Evolutionary conservation across 176 grass and related monocot species (phyloP).

Genomic region (Themeda triandra): DNA sequence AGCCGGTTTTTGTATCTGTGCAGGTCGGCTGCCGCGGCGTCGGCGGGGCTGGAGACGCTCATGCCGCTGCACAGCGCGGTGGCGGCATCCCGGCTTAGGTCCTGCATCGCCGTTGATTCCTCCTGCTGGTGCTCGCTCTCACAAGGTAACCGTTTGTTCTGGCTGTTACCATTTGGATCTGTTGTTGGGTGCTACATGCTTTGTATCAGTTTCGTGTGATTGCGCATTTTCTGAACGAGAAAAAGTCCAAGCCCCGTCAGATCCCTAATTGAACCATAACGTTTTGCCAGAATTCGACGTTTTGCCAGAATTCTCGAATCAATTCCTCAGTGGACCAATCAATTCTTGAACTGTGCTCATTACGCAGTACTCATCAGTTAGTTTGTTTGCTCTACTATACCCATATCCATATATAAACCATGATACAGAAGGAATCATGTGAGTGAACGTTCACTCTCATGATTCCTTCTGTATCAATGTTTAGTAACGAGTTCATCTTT

Average conservation of each 20-base stretch:
- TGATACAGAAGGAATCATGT: neutral
- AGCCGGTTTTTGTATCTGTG: neutral
- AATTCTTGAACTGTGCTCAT: neutral
- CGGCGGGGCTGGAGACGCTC: conserved; percentile 33
- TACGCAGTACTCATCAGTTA: neutral
- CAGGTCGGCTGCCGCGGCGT: conserved; percentile 29
- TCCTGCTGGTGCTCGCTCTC: conserved; percentile 63
- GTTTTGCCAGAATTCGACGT: neutral
- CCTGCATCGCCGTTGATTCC: conserved; percentile 48
- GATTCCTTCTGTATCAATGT: too few species aligned
- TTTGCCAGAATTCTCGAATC: neutral
- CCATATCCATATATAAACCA: too few species aligned
- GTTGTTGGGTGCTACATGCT: neutral
- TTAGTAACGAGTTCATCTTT: neutral
- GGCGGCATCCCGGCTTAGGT: conserved; percentile 44
- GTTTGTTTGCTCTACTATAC: neutral
- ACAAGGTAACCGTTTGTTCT: conserved; percentile 27
- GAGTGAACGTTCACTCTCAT: too few species aligned
- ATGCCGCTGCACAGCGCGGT: conserved; percentile 60
- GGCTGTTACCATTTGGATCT: neutral
- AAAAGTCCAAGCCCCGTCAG: neutral
- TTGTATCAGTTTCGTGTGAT: neutral
- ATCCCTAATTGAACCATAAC: neutral
- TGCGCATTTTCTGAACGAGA: neutral
- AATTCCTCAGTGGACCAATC: neutral